Conservation (phyloP, 805 yeast species). For the Wickerhamomyces chaumierensis region DNA sequence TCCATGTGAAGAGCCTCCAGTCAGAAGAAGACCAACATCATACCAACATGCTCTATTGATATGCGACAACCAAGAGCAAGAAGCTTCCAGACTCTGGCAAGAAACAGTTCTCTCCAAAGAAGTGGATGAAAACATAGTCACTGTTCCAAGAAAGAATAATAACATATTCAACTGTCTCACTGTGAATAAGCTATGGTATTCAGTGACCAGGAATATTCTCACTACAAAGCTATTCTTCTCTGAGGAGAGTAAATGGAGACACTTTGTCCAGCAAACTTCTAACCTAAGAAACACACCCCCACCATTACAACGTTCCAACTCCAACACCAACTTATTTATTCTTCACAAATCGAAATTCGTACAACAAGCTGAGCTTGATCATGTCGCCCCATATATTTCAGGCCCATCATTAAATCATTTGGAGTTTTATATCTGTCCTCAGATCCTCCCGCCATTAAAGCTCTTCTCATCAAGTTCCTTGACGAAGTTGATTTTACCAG, state of each 20-base stretch:
- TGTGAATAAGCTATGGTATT: slow-evolving; percentile 61
- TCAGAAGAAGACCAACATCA: slow-evolving; percentile 59
- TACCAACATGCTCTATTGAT: slow-evolving; percentile 57
- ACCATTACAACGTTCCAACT: slow-evolving; percentile 6
- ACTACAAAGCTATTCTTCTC: slow-evolving; percentile 45
- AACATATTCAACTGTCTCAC: slow-evolving; percentile 49
- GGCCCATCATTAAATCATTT: slow-evolving; percentile 44
- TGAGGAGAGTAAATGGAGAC: slow-evolving; percentile 32
- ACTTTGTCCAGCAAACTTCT: slow-evolving; percentile 21
- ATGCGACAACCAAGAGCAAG: slow-evolving; percentile 37
- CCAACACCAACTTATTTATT: slow-evolving; percentile 38
- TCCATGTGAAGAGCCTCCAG: slow-evolving; percentile 53
- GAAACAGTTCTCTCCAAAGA: slow-evolving; percentile 8
- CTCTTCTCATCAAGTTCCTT: slow-evolving; percentile 33
- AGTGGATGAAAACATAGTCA: slow-evolving; percentile 2
- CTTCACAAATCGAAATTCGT: slow-evolving; percentile 54
- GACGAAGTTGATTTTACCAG: slow-evolving; percentile 48
- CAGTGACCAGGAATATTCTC: slow-evolving; percentile 41
- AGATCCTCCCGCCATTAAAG: slow-evolving; percentile 40
- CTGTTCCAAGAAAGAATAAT: slow-evolving; percentile 15
- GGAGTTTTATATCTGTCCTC: slow-evolving; percentile 79
- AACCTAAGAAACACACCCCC: slow-evolving; percentile 6
- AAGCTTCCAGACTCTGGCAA: slow-evolving; percentile 35
- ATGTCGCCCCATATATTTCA: slow-evolving; percentile 32
- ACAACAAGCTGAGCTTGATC: slow-evolving; percentile 41